Conservation (phyloP, 495 filamentous ascomycete species). For the Zalerion maritima region DNA sequence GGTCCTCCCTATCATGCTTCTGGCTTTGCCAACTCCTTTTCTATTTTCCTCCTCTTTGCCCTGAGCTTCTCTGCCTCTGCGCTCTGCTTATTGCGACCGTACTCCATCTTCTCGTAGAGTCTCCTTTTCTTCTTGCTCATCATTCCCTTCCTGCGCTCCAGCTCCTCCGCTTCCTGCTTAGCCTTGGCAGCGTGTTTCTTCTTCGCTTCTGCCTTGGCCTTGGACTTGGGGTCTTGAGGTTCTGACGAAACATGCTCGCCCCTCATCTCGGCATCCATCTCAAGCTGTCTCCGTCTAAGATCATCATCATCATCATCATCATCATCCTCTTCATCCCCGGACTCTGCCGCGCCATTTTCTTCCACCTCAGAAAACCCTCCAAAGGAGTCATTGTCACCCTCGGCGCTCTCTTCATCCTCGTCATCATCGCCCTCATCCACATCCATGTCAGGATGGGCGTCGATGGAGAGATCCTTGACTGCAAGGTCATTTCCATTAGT, state of each 20-base stretch:
- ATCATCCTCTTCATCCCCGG: constrained; percentile 28
- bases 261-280: constrained; percentile 79
- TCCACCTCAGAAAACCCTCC: constrained; percentile 30
- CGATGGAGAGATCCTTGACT: constrained; percentile 14
- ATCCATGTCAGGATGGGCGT: constrained; percentile 18
- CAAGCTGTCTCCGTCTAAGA: constrained; percentile 56
- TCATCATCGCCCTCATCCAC: constrained; percentile 31
- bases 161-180: constrained; percentile 62
- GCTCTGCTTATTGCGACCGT: constrained; percentile 71
- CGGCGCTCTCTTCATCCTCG: constrained; percentile 23
- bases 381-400: constrained; percentile 21
- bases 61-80: constrained; percentile 60
- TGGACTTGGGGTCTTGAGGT: constrained; percentile 36
- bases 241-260: constrained; percentile 31
- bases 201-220: constrained; percentile 42
- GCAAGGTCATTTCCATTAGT: constrained; percentile 22
- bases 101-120: constrained; percentile 82
- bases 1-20: too few species aligned
- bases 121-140: constrained; percentile 84
- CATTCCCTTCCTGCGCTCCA: constrained; percentile 84
- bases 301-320: constrained; percentile 36
- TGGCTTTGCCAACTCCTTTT: constrained; percentile 40
- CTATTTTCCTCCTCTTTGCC: constrained; percentile 75
- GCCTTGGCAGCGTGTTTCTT: constrained; percentile 58
- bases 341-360: constrained; percentile 13